Evolutionary conservation across 2,329 filamentous ascomycete genomes (phyloP).

Genomic region (Eutypa lata): DNA sequence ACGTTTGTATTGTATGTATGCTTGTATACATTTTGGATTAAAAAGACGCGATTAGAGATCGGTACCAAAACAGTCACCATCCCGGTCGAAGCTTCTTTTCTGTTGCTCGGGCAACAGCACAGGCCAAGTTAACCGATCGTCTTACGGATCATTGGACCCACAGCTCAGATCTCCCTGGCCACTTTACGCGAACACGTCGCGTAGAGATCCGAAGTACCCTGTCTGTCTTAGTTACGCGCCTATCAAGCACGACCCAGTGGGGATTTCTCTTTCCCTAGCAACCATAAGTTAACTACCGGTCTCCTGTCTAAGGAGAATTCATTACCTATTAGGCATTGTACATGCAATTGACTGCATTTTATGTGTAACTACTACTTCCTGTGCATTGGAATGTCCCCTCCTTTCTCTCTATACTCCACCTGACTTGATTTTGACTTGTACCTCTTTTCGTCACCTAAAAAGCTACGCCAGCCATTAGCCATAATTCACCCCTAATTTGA

Average conservation of each 20-base stretch:
- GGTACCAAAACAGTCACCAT: neutral
- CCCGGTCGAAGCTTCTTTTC: neutral
- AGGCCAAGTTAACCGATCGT: neutral
- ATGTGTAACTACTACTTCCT: neutral
- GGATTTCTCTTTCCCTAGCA: neutral
- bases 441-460: too few species aligned
- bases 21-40: neutral
- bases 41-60: neutral
- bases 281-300: conserved; percentile 19
- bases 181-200: conserved; percentile 7
- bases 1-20: neutral
- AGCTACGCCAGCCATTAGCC: too few species aligned
- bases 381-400: too few species aligned
- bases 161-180: neutral
- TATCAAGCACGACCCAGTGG: conserved; percentile 3
- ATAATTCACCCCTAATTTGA: too few species aligned
- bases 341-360: neutral
- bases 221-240: too few species aligned
- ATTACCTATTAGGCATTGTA: neutral
- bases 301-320: too few species aligned
- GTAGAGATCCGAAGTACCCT: neutral
- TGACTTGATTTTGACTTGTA: too few species aligned
- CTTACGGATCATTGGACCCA: too few species aligned
- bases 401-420: too few species aligned
- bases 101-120: neutral